Base-by-base conservation (phyloP, 2,329 filamentous ascomycete genomes). In the Trichoderma citrinoviride region DNA sequence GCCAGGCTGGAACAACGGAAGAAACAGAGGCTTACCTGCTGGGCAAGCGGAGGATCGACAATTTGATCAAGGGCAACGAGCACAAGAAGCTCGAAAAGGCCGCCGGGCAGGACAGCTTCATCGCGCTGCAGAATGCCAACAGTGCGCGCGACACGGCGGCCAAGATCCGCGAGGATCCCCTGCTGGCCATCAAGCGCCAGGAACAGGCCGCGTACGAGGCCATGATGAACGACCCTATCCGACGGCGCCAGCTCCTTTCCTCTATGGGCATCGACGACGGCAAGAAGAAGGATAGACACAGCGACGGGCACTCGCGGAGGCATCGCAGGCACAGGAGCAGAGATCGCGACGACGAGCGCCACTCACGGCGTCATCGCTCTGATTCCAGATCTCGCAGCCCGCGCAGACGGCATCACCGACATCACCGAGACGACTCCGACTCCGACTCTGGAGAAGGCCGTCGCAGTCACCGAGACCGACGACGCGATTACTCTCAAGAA, bases 11-110 rank as follows among this genome's bases (percentile, higher is more conserved):
- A 33, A 91, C 87, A 44, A 86, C 85, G 5, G 94, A 97, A 76
- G 95, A 98, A 78, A 93, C 92, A 79, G 95, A 99, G 74, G 92
- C 91, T 4, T 99, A 96, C 75, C 79, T 99, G 1, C 82, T 99
- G 15, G 95, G 95, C 60, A 98, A 97, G 81, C 85, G 95, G 65
- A 86, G 93, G 65, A 94, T 99, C 75, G 94, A 98, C 80, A 88
- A 89, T 14, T 76, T 87, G 40, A 82, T 99, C 62, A 86, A 95
- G 75, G 91, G 90, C 55, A 89, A 89, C 44, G 92, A 96, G 54
- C 86, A 87, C 70, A 90, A 95, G 75, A 90, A 90, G 68, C 78
- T 97, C 65, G 89, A 92, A 77, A 97, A 96, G 77, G 82, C 87
- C 40, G 85, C 88, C 5, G 82, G 83, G 0, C 78, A 87, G 67